phyloP scores from a whole-genome alignment of 352 stramenopile genomes.

The Pythium dissimile region DNA sequence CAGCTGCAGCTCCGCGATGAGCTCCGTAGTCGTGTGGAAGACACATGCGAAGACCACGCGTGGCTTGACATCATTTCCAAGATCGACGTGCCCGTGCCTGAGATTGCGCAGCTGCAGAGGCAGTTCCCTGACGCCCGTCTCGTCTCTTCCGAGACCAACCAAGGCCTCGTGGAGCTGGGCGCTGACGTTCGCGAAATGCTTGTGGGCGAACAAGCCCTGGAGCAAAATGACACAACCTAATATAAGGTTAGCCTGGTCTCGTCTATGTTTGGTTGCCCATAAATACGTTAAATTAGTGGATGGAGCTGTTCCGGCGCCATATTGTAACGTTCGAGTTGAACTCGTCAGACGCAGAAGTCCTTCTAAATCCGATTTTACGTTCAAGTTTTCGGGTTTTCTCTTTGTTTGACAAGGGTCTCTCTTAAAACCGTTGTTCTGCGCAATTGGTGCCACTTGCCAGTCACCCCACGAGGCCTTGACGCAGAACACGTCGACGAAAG shows the following conservation, averaged over 20 bases:
- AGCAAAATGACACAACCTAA: no score
- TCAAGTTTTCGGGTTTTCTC: not conserved
- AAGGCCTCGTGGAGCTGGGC: constrained; percentile 61
- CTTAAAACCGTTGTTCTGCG: not conserved
- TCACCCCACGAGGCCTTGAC: constrained; percentile 2
- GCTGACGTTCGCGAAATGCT: constrained; percentile 51
- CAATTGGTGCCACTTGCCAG: constrained; percentile 9
- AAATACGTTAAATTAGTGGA: no score
- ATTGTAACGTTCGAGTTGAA: no score
- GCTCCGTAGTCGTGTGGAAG: constrained; percentile 45
- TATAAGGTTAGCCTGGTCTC: no score
- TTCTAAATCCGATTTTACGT: not conserved
- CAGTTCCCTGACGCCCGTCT: constrained; percentile 26
- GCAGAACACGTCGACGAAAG: not conserved
- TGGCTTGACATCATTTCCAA: constrained; percentile 89
- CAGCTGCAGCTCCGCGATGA: constrained; percentile 75
- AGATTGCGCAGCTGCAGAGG: constrained; percentile 31
- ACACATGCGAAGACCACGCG: constrained; percentile 24
- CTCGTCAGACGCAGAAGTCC: not conserved
- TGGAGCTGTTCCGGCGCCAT: no score
- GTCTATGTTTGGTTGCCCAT: no score
- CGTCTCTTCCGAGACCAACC: constrained; percentile 77
- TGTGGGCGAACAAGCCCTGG: constrained; percentile 12
- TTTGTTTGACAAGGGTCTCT: not conserved
- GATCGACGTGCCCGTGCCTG: constrained; percentile 57